These are phyloP conservation scores for Pseudocercospora fijiensis DNA, from an alignment of 2,329 filamentous ascomycete species.

Conservation along the genomic window DNA sequence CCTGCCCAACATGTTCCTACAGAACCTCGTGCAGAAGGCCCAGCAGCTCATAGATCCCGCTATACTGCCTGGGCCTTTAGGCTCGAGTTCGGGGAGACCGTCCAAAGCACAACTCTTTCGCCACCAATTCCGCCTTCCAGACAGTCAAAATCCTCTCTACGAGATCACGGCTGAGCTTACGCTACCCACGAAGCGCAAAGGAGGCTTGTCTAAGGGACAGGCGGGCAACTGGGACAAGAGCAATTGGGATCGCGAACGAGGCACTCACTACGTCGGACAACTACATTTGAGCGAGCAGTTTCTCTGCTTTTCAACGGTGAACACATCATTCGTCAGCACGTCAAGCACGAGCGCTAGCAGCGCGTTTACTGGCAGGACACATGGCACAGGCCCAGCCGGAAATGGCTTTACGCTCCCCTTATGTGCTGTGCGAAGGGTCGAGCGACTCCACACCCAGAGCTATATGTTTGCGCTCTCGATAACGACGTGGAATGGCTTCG, in stretches of 20 bases:
- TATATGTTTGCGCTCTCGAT: slow-evolving; percentile 91
- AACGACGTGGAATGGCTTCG: slow-evolving; percentile 81
- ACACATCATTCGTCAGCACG: slow-evolving; percentile 78
- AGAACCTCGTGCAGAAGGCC: slow-evolving; percentile 91
- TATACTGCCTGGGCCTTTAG: slow-evolving; percentile 58
- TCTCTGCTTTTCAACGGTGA: slow-evolving; percentile 93
- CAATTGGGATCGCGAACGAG: slow-evolving; percentile 58
- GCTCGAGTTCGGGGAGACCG: slow-evolving; percentile 72
- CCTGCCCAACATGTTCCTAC: slow-evolving; percentile 57
- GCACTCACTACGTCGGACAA: slow-evolving; percentile 77
- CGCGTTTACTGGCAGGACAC: slow-evolving; percentile 86
- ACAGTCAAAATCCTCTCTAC: slow-evolving; percentile 87
- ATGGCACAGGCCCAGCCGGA: slow-evolving; percentile 86
- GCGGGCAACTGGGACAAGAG: slow-evolving; percentile 62
- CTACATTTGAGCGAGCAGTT: slow-evolving; percentile 92
- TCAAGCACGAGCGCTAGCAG: slow-evolving; percentile 78
- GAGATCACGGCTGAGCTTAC: slow-evolving; percentile 97
- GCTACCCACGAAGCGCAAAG: slow-evolving; percentile 64
- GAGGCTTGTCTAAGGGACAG: slow-evolving; percentile 20
- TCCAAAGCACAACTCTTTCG: slow-evolving; percentile 93
- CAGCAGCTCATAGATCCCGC: slow-evolving; percentile 81
- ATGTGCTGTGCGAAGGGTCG: slow-evolving; percentile 86
- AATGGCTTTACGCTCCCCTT: slow-evolving; percentile 95
- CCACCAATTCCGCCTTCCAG: slow-evolving; percentile 91
- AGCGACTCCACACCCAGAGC: slow-evolving; percentile 87